Evolutionary conservation across 106 monocot genomes (phyloP), one percentile per base, ranked within the genome.

Genomic region (Dendrobium catenatum): DNA sequence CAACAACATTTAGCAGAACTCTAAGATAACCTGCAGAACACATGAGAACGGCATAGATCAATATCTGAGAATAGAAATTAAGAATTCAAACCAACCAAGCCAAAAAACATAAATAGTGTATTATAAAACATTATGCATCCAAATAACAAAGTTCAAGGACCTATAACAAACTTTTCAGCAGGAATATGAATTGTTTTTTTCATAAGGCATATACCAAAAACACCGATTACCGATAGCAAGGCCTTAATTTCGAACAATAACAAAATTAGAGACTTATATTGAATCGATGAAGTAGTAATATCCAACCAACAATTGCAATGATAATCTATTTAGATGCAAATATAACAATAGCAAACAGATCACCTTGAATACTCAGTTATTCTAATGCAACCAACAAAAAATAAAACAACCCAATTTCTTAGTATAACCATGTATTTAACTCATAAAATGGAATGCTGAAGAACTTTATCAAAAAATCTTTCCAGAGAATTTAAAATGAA

Each of bases 1-100:
- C 96, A 61, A 82, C 72, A 82, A 80, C 26, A 81, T 85, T 85
- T 58, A 83, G 78, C 40, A 72, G 29, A 79, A 83, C 46, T 83
- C 83, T 72, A 27, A 79, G 78, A 70, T 83, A 83, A 27, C 83
- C 83, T 83, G 58, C 79, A 79, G 29, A 79, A 27, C 27, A 9
- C 22, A 43, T 0, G 1, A 76, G 49, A 27, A 76, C 10, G 49
- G 47, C 11, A 49, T 24, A 3, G 24, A 48, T 49, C 49, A 76
- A 76, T 4, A 76, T 48, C 26, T 76, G 26, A 47, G 13, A 49
- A 76, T 2, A 76, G 18, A n/a, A 43, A 74, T n/a, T 33, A 51
- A 51, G 2, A 51, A 37, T 37, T 37, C 37, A 37, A 24, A 74
- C 2, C 41, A 43, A 74, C 6, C 10, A 74, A n/a, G 6, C 19